These are phyloP conservation scores for Calocera cornea DNA, from an alignment of 768 basidiomycete species.

Conservation along the genomic window DNA sequence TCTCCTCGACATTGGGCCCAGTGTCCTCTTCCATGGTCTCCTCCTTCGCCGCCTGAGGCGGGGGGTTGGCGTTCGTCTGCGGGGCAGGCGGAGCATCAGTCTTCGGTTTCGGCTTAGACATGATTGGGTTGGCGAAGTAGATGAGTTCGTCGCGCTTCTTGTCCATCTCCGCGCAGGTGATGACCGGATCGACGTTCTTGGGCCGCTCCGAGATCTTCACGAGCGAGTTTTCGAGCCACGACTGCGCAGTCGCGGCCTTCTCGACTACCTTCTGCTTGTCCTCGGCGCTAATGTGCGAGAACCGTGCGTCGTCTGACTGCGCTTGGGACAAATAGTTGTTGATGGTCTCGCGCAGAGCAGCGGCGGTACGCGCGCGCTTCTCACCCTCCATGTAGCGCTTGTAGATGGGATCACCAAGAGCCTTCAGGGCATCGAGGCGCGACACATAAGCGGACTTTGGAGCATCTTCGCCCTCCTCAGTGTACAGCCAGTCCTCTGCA, in stretches of 20 bases:
- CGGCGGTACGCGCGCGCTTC: conserved; percentile 56
- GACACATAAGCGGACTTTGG: conserved; percentile 86
- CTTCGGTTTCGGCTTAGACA: conserved; percentile 88
- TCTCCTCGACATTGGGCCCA: conserved; percentile 22
- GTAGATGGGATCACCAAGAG: conserved; percentile 73
- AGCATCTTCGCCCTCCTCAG: conserved; percentile 90
- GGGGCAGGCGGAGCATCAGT: conserved; percentile 33
- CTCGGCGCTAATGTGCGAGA: conserved; percentile 77
- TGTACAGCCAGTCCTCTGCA: conserved; percentile 95
- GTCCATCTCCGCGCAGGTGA: conserved; percentile 66
- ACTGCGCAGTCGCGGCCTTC: conserved; percentile 74
- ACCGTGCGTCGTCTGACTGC: conserved; percentile 71
- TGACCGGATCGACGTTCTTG: conserved; percentile 77
- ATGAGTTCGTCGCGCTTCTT: conserved; percentile 90
- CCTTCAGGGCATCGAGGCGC: conserved; percentile 71
- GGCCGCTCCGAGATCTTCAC: conserved; percentile 73
- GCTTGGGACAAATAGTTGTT: conserved; percentile 78
- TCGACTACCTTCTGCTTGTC: conserved; percentile 79
- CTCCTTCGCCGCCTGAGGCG: conserved; percentile 15
- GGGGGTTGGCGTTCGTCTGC: conserved; percentile 13
- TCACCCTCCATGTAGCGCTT: conserved; percentile 73
- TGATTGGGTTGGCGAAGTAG: conserved; percentile 78
- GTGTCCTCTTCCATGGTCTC: conserved; percentile 15
- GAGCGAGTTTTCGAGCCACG: conserved; percentile 92
- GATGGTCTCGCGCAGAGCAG: conserved; percentile 72